Conservation (phyloP, 192 early-diverging fungal species). For the Coemansia asiatica region DNA sequence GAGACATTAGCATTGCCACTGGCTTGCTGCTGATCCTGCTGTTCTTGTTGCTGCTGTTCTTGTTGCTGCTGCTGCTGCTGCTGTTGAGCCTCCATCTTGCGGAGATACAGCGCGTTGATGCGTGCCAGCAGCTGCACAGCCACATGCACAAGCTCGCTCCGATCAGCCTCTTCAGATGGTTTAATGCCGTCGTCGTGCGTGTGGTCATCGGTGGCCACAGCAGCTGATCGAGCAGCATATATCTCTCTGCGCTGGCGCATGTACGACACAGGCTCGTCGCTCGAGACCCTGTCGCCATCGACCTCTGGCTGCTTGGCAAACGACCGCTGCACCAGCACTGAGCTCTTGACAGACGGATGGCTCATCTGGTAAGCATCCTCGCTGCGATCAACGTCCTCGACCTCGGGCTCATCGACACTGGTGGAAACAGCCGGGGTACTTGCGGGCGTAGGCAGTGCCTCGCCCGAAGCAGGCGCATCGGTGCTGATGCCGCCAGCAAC, state of each 20-base stretch:
- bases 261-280: conserved; percentile 51
- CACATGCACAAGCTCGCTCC: conserved; percentile 20
- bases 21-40: background rate
- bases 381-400: conserved; percentile 33
- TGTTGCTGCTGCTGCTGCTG: conserved; percentile 4
- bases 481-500: conserved; percentile 15
- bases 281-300: background rate
- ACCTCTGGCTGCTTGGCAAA: conserved; percentile 25
- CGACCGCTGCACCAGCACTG: conserved; percentile 37
- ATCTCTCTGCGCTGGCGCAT: conserved; percentile 41
- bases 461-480: background rate
- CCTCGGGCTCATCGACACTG: conserved; percentile 33
- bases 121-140: conserved; percentile 42
- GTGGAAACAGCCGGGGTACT: conserved; percentile 2
- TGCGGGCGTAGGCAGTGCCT: conserved; percentile 9
- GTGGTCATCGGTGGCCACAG: background rate
- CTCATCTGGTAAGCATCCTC: conserved; percentile 19
- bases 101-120: conserved; percentile 47
- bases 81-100: conserved; percentile 31
- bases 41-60: background rate
- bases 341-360: conserved; percentile 25
- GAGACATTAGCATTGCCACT: conserved; percentile 5
- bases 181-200: conserved; percentile 2
- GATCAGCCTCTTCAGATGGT: conserved; percentile 4
- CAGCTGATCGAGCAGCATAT: conserved; percentile 5